Base-by-base conservation (phyloP, 2,329 filamentous ascomycete species). In the Colletotrichum somersetense region DNA sequence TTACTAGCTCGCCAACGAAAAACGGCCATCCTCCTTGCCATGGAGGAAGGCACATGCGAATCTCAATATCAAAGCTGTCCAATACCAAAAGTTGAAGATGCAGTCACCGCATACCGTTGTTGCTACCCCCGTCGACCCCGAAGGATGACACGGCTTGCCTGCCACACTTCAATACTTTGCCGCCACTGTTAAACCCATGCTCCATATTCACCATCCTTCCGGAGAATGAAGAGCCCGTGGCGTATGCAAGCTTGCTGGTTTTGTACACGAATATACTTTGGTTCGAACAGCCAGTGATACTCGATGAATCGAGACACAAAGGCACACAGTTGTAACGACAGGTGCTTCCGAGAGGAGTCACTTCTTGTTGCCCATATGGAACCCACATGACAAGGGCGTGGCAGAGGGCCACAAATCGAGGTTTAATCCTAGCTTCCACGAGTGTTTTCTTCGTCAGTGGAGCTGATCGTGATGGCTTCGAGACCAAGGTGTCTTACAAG, bases 171-270 rank as follows among this genome's bases (percentile, higher is more conserved):
- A 75, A 75, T 77, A 73, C 74, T 75, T 76, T 73, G 58, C 73
- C 73, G 76, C 75, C 76, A 75, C 72, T 74, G 75, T 76, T 70
- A 74, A 70, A 77, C 74, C 70, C 38, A 40, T 58, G 56, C 44
- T 30, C 50, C 70, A 26, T 33, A 42, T 55, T 26, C 42, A 55
- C 48, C 35, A 53, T 46, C 14, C 20, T 23, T 44, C 50, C 64
- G 58, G 63, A 61, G 48, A 53, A 57, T 67, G 69, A 63, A 10
- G 55, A 55, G 62, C 74, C 71, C 66, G 69, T 74, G 66, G 72
- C 63, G 64, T 61, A 20, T 70, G 59, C 74, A 66, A 74, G 68
- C 33, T 48, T 61, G 67, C 66, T 58, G 38, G 50, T 44, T 44
- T 55, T 57, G 40, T 46, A 65, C 23, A 20, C n/a, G 46, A 44